Percentiles rank a stretch among this genome's conserved stretches.
These are phyloP conservation scores for Mycena kentingensis DNA, from an alignment of 768 basidiomycete species.

Conservation along the genomic window DNA sequence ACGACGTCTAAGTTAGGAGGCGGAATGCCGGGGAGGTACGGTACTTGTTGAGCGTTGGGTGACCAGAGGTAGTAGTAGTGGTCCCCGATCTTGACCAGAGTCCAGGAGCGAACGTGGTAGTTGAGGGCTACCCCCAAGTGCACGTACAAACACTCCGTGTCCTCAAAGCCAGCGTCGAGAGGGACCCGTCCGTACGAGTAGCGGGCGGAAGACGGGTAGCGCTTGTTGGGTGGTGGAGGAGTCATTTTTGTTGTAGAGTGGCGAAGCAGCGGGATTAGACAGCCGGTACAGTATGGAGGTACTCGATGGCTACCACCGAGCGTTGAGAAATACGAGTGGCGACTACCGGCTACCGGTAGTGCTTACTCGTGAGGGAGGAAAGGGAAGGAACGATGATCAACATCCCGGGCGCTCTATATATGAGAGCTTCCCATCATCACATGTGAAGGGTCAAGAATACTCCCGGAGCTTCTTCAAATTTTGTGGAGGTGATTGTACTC, in stretches of 20 bases:
- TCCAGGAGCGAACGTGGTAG: not conserved
- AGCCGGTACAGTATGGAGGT: too few relatives aligned
- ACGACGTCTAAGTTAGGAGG: not conserved
- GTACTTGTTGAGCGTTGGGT: not conserved
- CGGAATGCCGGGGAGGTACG: not conserved
- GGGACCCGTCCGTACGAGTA: not conserved
- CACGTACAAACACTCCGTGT: not conserved
- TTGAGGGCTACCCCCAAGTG: not conserved
- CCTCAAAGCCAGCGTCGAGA: not conserved
- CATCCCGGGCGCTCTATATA: too few relatives aligned
- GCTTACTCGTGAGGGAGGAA: too few relatives aligned
- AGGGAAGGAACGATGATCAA: too few relatives aligned
- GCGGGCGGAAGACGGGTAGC: not conserved
- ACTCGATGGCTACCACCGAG: too few relatives aligned
- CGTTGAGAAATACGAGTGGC: too few relatives aligned
- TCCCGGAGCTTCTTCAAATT: not conserved
- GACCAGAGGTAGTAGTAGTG: slow-evolving; percentile 2
- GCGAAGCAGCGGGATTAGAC: too few relatives aligned
- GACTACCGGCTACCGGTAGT: too few relatives aligned
- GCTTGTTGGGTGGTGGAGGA: too few relatives aligned
- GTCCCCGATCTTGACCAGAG: not conserved
- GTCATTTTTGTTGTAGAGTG: too few relatives aligned
- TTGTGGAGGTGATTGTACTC: not conserved
- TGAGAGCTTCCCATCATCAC: not conserved
- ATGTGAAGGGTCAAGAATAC: too few relatives aligned